Percentiles rank a stretch among this genome's conserved stretches.
Evolutionary conservation across 2,329 filamentous ascomycete species (phyloP).

Genomic region (Chaetomium strumarium): DNA sequence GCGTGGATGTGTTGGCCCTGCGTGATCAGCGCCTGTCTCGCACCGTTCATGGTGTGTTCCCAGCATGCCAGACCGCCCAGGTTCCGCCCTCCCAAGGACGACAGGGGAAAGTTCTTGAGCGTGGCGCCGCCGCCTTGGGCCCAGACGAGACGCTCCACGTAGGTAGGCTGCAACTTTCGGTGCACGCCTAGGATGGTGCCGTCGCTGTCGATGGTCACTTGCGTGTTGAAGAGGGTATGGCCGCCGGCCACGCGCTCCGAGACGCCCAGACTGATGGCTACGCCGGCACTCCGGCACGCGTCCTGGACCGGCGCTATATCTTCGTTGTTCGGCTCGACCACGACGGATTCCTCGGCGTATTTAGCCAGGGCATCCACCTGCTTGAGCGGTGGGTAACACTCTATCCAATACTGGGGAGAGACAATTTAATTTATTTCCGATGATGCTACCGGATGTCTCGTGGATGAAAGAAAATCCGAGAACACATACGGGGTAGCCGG

Average conservation of each 20-base stretch:
- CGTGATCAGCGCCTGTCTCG: conserved; percentile 28
- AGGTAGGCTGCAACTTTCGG: conserved; percentile 31
- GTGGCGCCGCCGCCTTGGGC: conserved; percentile 28
- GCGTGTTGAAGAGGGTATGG: conserved; percentile 30
- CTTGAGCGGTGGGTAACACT: conserved; percentile 23
- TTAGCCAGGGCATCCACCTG: conserved; percentile 21
- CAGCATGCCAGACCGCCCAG: conserved; percentile 30
- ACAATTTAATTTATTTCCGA: no score
- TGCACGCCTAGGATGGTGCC: conserved; percentile 28
- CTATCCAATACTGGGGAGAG: conserved; percentile 21
- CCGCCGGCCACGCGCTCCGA: conserved; percentile 23
- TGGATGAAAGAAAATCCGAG: background rate
- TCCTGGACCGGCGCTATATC: conserved; percentile 21
- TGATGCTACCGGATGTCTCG: no score
- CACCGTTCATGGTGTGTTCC: conserved; percentile 30
- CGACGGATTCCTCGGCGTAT: conserved; percentile 23
- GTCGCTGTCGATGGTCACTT: conserved; percentile 25
- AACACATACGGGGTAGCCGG: conserved; percentile 21
- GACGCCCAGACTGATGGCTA: conserved; percentile 24
- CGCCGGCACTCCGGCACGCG: conserved; percentile 17
- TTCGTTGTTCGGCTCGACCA: conserved; percentile 11
- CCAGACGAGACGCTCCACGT: conserved; percentile 29
- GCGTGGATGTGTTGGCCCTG: conserved; percentile 28
- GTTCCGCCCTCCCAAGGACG: conserved; percentile 13
- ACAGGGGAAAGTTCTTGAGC: conserved; percentile 14